Conservation (phyloP, 345 rosid species). For the Lenwebbia sp. region DNA sequence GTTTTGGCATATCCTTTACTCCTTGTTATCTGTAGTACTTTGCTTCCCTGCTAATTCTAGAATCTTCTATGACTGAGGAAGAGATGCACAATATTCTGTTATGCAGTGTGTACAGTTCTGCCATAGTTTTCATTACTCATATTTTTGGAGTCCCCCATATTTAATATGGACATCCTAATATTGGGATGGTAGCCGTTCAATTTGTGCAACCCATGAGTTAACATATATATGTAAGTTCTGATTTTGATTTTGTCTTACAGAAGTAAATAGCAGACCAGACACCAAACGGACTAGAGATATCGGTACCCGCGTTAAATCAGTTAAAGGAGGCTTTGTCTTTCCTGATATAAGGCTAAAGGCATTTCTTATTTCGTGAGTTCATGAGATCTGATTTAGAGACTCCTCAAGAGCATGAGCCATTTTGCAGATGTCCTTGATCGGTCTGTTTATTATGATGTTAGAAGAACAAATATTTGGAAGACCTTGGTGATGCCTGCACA, state of each 20-base stretch:
- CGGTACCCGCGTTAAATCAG: neutral
- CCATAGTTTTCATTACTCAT: neutral
- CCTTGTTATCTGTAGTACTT: neutral
- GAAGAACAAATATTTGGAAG: neutral
- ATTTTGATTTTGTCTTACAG: neutral
- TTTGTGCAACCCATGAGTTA: neutral
- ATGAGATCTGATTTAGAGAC: neutral
- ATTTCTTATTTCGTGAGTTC: neutral
- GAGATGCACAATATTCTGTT: neutral
- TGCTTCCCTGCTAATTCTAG: neutral
- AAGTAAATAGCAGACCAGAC: neutral
- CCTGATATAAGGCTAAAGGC: neutral
- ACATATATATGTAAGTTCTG: neutral
- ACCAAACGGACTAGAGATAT: neutral
- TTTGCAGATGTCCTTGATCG: neutral
- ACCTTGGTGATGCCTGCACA: neutral
- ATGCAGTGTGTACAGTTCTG: neutral
- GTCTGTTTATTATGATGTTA: neutral
- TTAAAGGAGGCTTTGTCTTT: neutral
- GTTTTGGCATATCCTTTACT: neutral
- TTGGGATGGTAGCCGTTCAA: neutral
- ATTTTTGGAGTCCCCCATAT: neutral
- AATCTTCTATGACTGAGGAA: neutral
- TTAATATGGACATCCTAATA: neutral
- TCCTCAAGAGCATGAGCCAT: neutral